Evolutionary conservation across 352 stramenopile genomes (phyloP), one percentile per base, ranked within the genome.

Genomic region (Saprolegnia diclina): DNA sequence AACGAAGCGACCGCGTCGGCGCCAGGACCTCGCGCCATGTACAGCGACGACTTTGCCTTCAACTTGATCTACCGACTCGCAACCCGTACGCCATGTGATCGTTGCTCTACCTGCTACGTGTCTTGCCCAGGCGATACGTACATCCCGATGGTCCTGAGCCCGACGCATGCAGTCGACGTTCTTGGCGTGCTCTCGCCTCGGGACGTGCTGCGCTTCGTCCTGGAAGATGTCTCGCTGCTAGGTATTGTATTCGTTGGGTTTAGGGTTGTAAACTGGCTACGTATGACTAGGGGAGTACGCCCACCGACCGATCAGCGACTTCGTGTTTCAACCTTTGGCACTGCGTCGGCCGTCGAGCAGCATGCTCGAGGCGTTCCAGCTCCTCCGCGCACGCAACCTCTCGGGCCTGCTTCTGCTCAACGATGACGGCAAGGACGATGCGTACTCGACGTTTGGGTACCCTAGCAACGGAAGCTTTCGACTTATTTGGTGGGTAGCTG

Each of bases 311-410:
- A 22, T 66, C 18, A 9, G 37, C 6, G 50, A 66, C 3, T 7
- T 66, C 11, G 19, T 66, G 14, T 53, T 42, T 18, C 52, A 54
- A 21, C 57, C 57, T 6, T 32, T 66, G 22, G 50, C 21, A 5
- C 52, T 54, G 57, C 57, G 35, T 5, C 57, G 57, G 14, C 4
- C 38, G 14, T 38, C 40, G 5, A 22, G 21, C 21, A 66, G 57
- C 38, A 66, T 66, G 57, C 50, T 54, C 57, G 57, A 66, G 32
- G 44, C 40, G 16, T 66, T 66, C n/a, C 42, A 53, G n/a, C 22
- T 66, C 4, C 38, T 66, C 7, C 38, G n/a, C 5, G 38, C 57
- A 7, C 19, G 7, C 19, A 37, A 55, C 44, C 21, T 66, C 21
- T 54, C 57, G 22, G 44, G 57, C 13, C 14, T 66, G 6, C 29